A percentile compares a stretch with the other conserved stretches of the same genome.
Evolutionary conservation across 1,284 basidiomycete genomes (phyloP).

Genomic region (Leccinum fuscescens): DNA sequence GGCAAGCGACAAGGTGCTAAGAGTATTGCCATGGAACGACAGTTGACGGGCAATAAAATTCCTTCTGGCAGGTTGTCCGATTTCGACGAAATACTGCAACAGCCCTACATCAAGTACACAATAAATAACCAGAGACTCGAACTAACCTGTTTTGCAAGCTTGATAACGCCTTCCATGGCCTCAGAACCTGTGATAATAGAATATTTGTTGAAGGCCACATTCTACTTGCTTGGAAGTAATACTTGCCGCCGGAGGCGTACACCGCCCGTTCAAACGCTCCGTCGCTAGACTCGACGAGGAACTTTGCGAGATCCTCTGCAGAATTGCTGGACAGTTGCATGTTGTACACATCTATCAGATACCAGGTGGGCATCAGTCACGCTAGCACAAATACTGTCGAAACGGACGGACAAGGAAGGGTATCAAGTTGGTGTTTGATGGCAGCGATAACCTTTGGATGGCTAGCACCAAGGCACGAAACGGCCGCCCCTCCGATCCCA

Average conservation of each 20-base stretch:
- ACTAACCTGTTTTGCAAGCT: slow-evolving; percentile 70
- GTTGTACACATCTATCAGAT: slow-evolving; percentile 68
- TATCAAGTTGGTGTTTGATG: slow-evolving; percentile 74
- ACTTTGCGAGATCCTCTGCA: slow-evolving; percentile 71
- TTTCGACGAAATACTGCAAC: slow-evolving; percentile 66
- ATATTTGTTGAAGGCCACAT: not conserved
- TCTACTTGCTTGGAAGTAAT: not conserved
- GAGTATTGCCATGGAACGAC: slow-evolving; percentile 84
- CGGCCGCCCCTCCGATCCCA: slow-evolving; percentile 82
- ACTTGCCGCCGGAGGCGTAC: slow-evolving; percentile 68
- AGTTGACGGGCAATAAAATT: slow-evolving; percentile 80
- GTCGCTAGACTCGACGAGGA: slow-evolving; percentile 57
- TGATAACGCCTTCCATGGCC: slow-evolving; percentile 80
- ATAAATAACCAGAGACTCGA: not conserved
- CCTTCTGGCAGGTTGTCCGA: slow-evolving; percentile 61
- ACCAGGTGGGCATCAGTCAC: slow-evolving; percentile 3
- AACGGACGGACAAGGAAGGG: slow-evolving; percentile 57
- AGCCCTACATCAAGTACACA: slow-evolving; percentile 5
- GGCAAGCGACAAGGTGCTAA: slow-evolving; percentile 66
- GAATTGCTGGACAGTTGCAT: slow-evolving; percentile 76
- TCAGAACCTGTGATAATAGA: slow-evolving; percentile 60
- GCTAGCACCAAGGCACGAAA: slow-evolving; percentile 73
- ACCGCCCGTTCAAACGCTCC: slow-evolving; percentile 72
- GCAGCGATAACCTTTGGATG: slow-evolving; percentile 70
- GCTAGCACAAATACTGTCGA: slow-evolving; percentile 21